Base-by-base conservation (phyloP, 805 yeast genomes). In the Clavispora fructus region DNA sequence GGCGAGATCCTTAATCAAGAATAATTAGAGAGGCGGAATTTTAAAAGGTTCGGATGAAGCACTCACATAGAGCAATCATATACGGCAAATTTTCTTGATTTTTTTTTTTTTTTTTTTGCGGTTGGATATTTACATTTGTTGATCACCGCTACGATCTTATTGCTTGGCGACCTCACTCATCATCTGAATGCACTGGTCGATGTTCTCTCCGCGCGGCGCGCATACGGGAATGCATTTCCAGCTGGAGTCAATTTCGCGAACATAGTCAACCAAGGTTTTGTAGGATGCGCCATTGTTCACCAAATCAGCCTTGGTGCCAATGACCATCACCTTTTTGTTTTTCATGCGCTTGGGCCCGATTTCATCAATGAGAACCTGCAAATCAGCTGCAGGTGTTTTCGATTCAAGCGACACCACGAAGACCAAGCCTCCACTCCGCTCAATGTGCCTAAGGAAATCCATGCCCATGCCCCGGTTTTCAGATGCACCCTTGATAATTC, bases 231-330 rank as follows among this genome's bases (percentile, higher is more conserved):
- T 76, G 16, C 81, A 73, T 47, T 80, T 79, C 95, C 96, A 89
- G 32, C 12, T 39, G 11, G 48, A 49, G 0, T 62, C 62, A n/a
- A 45, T 42, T 7, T 32, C 52, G 6, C 63, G 62, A n/a, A 79
- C 78, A 55, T 65, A 78, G 0, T 62, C 60, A 39, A 68, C 69
- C 43, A 94, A 67, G 7, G 45, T 48, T 2, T 39, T 39, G 54
- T 69, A 92, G 40, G 73, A 78, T 4, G 67, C 71, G 35, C 75
- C 70, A 2, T 85, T 66, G 2, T 67, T 77, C 38, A 76, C 78
- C 17, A 87, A 57, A 62, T 94, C 99, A 1, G 97, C 98, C 64
- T 94, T 94, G n/a, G 97, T 91, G 13, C 92, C 97, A 9, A 91
- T 87, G 14, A 94, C 79, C 46, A 94, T 68, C 1, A 85, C 75